phyloP scores from a whole-genome alignment of 2,329 filamentous ascomycete genomes.

The Fusarium secorum region DNA sequence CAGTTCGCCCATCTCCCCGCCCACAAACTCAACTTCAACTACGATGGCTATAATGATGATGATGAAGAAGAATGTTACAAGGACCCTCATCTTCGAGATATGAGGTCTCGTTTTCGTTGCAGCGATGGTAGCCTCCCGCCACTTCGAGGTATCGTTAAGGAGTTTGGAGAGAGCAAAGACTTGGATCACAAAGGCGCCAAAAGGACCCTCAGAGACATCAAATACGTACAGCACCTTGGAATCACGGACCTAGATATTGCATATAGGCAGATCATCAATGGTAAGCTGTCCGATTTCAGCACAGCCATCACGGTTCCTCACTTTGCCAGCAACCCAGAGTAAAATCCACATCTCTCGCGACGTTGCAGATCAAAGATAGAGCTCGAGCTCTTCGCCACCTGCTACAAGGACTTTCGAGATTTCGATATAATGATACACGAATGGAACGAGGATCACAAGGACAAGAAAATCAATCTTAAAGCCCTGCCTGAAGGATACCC shows the following conservation, averaged over 20 bases:
- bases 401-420: neutral
- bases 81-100: neutral
- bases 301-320: slow-evolving; percentile 39
- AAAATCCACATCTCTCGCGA: neutral
- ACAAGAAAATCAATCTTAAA: neutral
- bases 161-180: neutral
- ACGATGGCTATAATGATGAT: neutral
- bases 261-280: slow-evolving; percentile 28
- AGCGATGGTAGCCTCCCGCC: neutral
- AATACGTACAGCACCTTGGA: neutral
- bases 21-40: neutral
- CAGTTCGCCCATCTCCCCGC: neutral
- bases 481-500: neutral
- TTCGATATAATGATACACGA: neutral
- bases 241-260: neutral
- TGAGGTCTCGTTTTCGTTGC: neutral
- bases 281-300: slow-evolving; percentile 40
- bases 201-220: neutral
- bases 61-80: neutral
- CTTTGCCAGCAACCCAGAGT: slow-evolving; percentile 16
- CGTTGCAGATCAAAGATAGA: neutral
- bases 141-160: slow-evolving; percentile 2
- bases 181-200: neutral
- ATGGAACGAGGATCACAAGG: neutral
- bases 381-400: neutral